phyloP scores from a whole-genome alignment of 495 filamentous ascomycete genomes.

The Daldinia childiae region DNA sequence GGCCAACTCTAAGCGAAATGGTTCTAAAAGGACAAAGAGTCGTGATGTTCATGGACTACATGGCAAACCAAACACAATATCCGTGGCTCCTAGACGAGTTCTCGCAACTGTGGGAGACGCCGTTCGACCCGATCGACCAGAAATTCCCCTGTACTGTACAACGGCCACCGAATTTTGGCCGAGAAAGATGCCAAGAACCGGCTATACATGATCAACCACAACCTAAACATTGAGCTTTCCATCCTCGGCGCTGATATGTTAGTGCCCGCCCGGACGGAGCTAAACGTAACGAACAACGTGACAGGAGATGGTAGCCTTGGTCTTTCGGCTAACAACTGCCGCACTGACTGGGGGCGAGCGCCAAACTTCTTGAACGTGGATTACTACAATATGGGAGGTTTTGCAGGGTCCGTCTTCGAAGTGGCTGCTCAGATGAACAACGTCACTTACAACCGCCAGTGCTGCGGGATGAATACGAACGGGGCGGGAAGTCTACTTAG shows the following conservation, averaged over 20 bases:
- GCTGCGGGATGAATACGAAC: slow-evolving; percentile 67
- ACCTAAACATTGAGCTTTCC: slow-evolving; percentile 78
- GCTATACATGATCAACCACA: slow-evolving; percentile 94
- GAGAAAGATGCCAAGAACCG: slow-evolving; percentile 62
- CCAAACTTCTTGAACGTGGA: slow-evolving; percentile 93
- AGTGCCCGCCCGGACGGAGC: slow-evolving; percentile 75
- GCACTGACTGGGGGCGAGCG: slow-evolving; percentile 70
- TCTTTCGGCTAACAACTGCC: slow-evolving; percentile 72
- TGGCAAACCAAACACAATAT: slow-evolving; percentile 78
- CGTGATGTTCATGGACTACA: slow-evolving; percentile 75
- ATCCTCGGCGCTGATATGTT: slow-evolving; percentile 68
- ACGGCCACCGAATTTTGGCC: slow-evolving; percentile 69
- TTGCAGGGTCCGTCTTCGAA: slow-evolving; percentile 84
- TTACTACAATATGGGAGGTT: slow-evolving; percentile 79
- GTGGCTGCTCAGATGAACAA: slow-evolving; percentile 87
- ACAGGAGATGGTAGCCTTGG: slow-evolving; percentile 77
- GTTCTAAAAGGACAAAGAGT: slow-evolving; percentile 69
- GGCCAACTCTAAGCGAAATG: slow-evolving; percentile 85
- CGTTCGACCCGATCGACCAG: slow-evolving; percentile 70
- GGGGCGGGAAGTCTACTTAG: slow-evolving; percentile 30
- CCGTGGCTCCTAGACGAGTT: slow-evolving; percentile 83
- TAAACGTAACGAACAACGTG: slow-evolving; percentile 75
- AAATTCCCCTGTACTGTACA: slow-evolving; percentile 75
- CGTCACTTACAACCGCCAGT: slow-evolving; percentile 78
- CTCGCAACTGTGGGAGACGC: slow-evolving; percentile 78